phyloP scores from a whole-genome alignment of 768 basidiomycete species.

The Kwoniella mangroviensis region DNA sequence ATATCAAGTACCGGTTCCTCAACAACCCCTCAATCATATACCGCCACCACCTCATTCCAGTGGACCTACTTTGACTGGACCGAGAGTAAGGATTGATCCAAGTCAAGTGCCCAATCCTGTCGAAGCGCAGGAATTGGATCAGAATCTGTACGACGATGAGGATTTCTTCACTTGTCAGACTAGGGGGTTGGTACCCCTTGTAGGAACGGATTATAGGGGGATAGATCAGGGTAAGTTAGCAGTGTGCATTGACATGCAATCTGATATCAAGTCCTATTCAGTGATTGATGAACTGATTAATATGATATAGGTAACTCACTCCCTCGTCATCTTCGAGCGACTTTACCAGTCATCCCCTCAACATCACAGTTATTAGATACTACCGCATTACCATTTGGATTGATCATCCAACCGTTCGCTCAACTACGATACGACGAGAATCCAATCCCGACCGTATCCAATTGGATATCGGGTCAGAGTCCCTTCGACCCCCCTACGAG shows the following conservation, averaged over 20 bases:
- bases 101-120: conserved; percentile 90
- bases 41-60: conserved; percentile 73
- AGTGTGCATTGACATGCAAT: neutral
- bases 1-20: conserved; percentile 11
- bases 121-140: conserved; percentile 76
- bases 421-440: conserved; percentile 72
- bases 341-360: conserved; percentile 86
- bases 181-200: conserved; percentile 70
- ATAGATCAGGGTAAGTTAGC: conserved; percentile 79
- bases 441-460: conserved; percentile 71
- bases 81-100: conserved; percentile 70
- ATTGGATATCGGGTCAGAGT: conserved; percentile 59
- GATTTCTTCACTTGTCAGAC: conserved; percentile 69
- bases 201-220: conserved; percentile 84
- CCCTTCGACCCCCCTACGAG: conserved; percentile 36
- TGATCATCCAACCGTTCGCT: conserved; percentile 88
- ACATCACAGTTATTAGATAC: conserved; percentile 77
- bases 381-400: conserved; percentile 80
- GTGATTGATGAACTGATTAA: too few relatives aligned
- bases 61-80: conserved; percentile 67
- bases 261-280: too few relatives aligned
- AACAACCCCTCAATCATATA: conserved; percentile 59
- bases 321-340: conserved; percentile 84
- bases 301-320: conserved; percentile 90
- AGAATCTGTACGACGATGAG: conserved; percentile 74